Conservation (phyloP, 441 rosid genomes). For the Euphorbia celastroides region DNA sequence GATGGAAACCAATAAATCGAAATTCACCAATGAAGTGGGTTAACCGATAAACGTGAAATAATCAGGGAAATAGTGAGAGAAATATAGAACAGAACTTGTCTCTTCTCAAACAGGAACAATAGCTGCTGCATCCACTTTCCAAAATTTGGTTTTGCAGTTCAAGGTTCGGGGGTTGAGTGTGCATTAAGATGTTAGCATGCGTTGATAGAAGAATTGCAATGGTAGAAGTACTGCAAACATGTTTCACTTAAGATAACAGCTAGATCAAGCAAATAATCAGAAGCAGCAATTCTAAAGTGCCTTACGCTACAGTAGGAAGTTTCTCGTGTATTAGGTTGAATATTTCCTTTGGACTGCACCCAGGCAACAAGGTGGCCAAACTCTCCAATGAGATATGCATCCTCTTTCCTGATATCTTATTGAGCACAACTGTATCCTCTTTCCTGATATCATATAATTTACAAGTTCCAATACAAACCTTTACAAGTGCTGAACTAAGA, state of each 20-base stretch:
- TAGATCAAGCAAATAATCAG: constrained; percentile 13
- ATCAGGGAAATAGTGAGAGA: not conserved
- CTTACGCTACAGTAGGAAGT: constrained; percentile 98
- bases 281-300: constrained; percentile 14
- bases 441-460: not conserved
- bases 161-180: constrained; percentile 70
- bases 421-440: not conserved
- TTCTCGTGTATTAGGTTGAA: constrained; percentile 84
- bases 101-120: constrained; percentile 77
- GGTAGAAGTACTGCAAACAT: constrained; percentile 61
- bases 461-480: not conserved
- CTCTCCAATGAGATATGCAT: constrained; percentile 89
- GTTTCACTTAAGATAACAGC: constrained; percentile 10
- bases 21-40: not conserved
- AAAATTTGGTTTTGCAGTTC: constrained; percentile 85
- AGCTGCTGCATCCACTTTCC: constrained; percentile 69
- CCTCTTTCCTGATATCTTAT: too few species aligned
- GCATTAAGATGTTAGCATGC: constrained; percentile 98
- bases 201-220: constrained; percentile 92
- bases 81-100: constrained; percentile 40
- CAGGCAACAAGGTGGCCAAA: constrained; percentile 96
- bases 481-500: constrained; percentile 93
- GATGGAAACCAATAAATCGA: not conserved
- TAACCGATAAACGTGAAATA: not conserved
- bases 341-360: constrained; percentile 93